Base-by-base conservation (phyloP, 495 filamentous ascomycete species). In the Penicillium atrosanguineum region DNA sequence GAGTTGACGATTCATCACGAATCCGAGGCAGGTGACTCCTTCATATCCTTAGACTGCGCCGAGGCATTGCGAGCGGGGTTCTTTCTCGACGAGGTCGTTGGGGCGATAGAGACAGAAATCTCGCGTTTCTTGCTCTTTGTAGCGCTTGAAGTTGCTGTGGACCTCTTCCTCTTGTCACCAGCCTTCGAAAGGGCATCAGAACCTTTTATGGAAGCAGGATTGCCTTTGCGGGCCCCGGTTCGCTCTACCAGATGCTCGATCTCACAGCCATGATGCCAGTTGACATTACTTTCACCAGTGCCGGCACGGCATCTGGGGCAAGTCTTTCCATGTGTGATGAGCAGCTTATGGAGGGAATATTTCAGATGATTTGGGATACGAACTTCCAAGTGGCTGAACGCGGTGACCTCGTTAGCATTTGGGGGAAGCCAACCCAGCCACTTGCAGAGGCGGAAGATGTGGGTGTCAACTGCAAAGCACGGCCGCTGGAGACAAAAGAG, bases 401-500 rank as follows among this genome's bases (percentile, higher is more conserved):
- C 85, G 15, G 83, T 83, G 43, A 91, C 80, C 21, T 86, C 77
- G 11, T 74, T 86, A 18, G 81, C 83, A 7, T 55, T 53, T 0
- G 61, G 50, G 0, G 87, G 87, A 11, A 91, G 79, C 94, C 94
- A 98, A 14, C 85, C 83, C 0, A 98, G 81, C 85, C 91, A 96
- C 50, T 84, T 86, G 62, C 83, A 85, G 50, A 96, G 81, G 18
- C 90, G 84, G 64, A 85, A 85, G 55, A 94, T 89, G 59, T 93
- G 90, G 0, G 90, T 95, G 59, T 94, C 90, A 1, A 95, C 90
- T 0, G 90, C 89, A 60, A 93, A 92, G 64, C 85, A 87, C 0
- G 89, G 87, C 12, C 82, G 80, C 56, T 82, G 82, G 21, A 95
- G 79, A 66, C 88, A 91, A 66, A 95, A 95, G 3, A 93, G 76